Base-by-base conservation (phyloP, 2,329 filamentous ascomycete genomes). In the Neoascochyta sp. region DNA sequence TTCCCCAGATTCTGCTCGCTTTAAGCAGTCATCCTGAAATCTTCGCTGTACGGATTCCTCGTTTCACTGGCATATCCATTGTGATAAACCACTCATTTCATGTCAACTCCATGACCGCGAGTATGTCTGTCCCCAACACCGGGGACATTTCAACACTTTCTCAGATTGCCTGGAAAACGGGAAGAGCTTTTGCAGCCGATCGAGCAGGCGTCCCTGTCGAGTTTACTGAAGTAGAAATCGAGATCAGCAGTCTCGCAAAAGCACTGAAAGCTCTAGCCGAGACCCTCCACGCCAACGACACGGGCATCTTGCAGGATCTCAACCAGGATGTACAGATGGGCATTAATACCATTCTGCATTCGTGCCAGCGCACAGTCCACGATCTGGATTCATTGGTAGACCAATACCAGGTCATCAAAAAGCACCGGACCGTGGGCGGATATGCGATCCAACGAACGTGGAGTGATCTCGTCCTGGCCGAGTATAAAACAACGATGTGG, bases 121-220 rank as follows among this genome's bases (percentile, higher is more conserved):
- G 32, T 15, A 63, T 62, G 58, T 32, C 52, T 29, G 47, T 58
- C 36, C 58, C 56, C 34, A 63, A 41, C 16, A 51, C 60, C 35
- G 67, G 66, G 33, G 67, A 70, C 49, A 65, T 69, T 12, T 43
- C 70, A 22, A 64, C 67, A 60, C 55, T 70, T 10, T 68, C 65
- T 4, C 66, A 70, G 44, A 55, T 62, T 22, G 66, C 67, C 13
- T 70, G 66, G 66, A 67, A 62, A 39, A 63, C 66, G 22, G 66
- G 65, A 15, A 50, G 65, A 27, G 61, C 66, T 2, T 71, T 71
- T 43, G 61, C 58, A 4, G 51, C 66, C 12, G 63, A 62, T 15
- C 57, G 61, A 17, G 59, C 60, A 28, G 49, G 52, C 30, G 63
- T 63, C 5, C 67, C 66, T 1, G 16, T 46, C 16, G 64, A 67